phyloP scores from a whole-genome alignment of 306 rosid genomes.

The Canavalia gladiata region DNA sequence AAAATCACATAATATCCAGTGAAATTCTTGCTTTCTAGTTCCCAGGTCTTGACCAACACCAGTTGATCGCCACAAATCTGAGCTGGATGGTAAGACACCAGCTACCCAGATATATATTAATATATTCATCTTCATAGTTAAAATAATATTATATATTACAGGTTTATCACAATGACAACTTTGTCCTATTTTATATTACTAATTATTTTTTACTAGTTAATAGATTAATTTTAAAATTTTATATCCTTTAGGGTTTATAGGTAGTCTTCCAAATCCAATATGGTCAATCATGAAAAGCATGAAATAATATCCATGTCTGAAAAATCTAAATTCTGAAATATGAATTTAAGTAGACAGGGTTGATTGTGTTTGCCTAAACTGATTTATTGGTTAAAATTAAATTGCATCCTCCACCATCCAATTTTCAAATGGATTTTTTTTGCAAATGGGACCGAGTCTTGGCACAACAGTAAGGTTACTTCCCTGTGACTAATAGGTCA shows the following conservation, averaged over 20 bases:
- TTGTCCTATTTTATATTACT: conserved; percentile 6
- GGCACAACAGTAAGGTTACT: not conserved
- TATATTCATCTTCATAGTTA: conserved; percentile 15
- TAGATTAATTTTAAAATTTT: conserved; percentile 2
- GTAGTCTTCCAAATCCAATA: not conserved
- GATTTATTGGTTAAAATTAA: conserved; percentile 1
- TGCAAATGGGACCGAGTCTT: not conserved
- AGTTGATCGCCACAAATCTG: conserved; percentile 35
- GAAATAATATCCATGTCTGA: not conserved
- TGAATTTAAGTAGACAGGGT: not conserved
- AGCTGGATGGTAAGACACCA: not conserved
- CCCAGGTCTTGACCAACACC: not conserved
- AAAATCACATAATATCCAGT: conserved; percentile 1
- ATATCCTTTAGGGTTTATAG: not conserved
- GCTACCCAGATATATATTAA: conserved; percentile 4
- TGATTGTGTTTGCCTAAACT: not conserved
- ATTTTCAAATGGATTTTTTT: not conserved
- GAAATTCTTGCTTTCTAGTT: conserved; percentile 23
- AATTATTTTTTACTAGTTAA: too few species aligned
- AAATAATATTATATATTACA: conserved; percentile 15
- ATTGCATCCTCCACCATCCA: conserved; percentile 10
- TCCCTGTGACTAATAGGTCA: not conserved
- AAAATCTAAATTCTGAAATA: not conserved
- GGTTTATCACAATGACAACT: conserved; percentile 1
- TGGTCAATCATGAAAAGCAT: conserved; percentile 3